Percentiles rank a stretch among this genome's conserved stretches.
Evolutionary conservation across 257 asterid genomes (phyloP).

Genomic region (Capsicum pubescens): DNA sequence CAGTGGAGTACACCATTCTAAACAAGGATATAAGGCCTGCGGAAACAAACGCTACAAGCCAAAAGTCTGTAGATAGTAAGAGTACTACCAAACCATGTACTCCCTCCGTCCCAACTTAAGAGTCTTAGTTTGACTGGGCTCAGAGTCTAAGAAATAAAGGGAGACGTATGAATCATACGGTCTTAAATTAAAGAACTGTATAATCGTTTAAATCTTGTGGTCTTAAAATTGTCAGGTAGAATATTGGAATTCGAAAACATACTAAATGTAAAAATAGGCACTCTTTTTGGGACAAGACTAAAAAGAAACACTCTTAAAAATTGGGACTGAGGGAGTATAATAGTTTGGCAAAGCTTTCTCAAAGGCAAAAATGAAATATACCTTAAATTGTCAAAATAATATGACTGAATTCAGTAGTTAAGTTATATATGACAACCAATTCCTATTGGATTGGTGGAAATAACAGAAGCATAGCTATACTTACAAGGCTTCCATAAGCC

Average conservation of each 20-base stretch:
- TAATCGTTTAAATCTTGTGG: too few relatives aligned
- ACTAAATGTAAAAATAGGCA: too few relatives aligned
- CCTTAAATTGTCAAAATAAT: neutral
- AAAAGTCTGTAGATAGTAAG: neutral
- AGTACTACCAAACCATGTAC: neutral
- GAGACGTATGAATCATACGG: too few relatives aligned
- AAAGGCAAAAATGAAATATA: neutral
- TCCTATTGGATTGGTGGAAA: neutral
- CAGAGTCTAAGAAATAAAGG: too few relatives aligned
- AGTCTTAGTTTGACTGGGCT: too few relatives aligned
- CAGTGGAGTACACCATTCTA: neutral
- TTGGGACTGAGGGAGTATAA: neutral
- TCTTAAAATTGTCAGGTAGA: too few relatives aligned
- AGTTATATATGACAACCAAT: neutral
- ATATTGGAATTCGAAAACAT: too few relatives aligned
- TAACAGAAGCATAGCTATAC: conserved; percentile 31
- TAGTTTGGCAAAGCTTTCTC: conserved; percentile 9
- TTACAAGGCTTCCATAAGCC: conserved; percentile 97
- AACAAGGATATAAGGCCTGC: neutral
- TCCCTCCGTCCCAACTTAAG: too few relatives aligned
- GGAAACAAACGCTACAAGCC: neutral
- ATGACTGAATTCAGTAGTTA: neutral
- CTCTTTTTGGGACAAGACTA: too few relatives aligned
- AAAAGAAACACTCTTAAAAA: too few relatives aligned
- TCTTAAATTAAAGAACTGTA: too few relatives aligned